phyloP scores from a whole-genome alignment of 352 stramenopile species.

The Aphanomyces astaci region DNA sequence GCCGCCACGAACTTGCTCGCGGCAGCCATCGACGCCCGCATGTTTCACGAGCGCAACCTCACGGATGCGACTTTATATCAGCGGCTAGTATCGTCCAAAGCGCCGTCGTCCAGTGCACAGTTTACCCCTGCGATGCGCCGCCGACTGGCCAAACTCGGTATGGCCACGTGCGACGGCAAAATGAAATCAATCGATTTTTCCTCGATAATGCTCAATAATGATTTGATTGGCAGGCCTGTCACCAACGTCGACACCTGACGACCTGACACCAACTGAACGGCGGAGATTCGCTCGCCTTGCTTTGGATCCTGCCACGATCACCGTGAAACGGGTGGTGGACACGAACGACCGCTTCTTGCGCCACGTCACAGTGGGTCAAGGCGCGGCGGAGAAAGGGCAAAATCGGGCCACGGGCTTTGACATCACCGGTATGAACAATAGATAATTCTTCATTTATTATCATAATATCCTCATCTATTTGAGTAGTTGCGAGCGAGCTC shows the following conservation, averaged over 20 bases:
- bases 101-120: no score
- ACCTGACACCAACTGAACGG: constrained; percentile 75
- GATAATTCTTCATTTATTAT: no score
- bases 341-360: constrained; percentile 96
- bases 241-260: no score
- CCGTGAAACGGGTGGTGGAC: constrained; percentile 96
- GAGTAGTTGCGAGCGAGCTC: constrained; percentile 96
- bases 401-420: constrained; percentile 66
- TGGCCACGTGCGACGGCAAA: constrained; percentile 81
- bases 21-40: constrained; percentile 94
- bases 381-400: constrained; percentile 85
- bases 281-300: constrained; percentile 90
- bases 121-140: constrained; percentile 69
- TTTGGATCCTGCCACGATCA: constrained; percentile 93
- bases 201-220: no score
- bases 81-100: no score
- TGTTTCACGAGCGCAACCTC: constrained; percentile 90
- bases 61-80: not conserved
- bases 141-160: constrained; percentile 79
- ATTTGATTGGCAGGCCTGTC: no score
- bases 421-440: constrained; percentile 39
- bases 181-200: no score
- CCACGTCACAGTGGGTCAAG: constrained; percentile 85
- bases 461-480: constrained; percentile 38
- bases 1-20: constrained; percentile 25